A percentile compares a stretch with the other conserved stretches of the same genome.
phyloP scores from a whole-genome alignment of 2,329 filamentous ascomycete species.

The Aspergillus sp. region DNA sequence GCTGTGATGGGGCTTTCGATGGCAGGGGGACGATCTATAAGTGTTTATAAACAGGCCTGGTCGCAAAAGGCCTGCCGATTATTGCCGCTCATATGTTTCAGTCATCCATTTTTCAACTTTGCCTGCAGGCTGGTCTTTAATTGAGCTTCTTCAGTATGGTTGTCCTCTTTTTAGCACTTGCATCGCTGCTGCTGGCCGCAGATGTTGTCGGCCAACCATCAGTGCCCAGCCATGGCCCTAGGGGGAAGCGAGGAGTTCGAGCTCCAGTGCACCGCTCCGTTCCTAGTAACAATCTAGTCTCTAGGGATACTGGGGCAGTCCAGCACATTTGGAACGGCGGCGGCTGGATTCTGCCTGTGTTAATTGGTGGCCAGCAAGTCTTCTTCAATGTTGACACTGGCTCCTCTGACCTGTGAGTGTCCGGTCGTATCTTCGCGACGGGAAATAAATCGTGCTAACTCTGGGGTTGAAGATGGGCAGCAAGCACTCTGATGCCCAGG shows the following conservation, averaged over 20 bases:
- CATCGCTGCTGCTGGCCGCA: background rate
- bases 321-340: slow-evolving; percentile 8
- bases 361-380: slow-evolving; percentile 11
- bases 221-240: background rate
- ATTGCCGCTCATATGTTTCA: background rate
- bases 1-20: background rate
- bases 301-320: slow-evolving; percentile 6
- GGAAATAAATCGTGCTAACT: background rate
- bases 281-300: slow-evolving; percentile 1
- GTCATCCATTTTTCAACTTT: background rate
- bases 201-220: background rate
- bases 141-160: background rate
- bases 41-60: background rate
- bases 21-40: background rate
- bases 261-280: slow-evolving; percentile 1
- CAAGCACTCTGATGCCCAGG: slow-evolving; percentile 6
- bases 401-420: slow-evolving; percentile 10
- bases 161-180: background rate
- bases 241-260: slow-evolving; percentile 2
- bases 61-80: background rate
- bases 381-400: slow-evolving; percentile 10
- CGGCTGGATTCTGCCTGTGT: slow-evolving; percentile 11
- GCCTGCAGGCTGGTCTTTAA: background rate
- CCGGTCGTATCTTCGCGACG: background rate
- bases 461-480: slow-evolving; percentile 1